Base-by-base conservation (phyloP, 2,329 filamentous ascomycete species). In the Furcasterigmium furcatum region DNA sequence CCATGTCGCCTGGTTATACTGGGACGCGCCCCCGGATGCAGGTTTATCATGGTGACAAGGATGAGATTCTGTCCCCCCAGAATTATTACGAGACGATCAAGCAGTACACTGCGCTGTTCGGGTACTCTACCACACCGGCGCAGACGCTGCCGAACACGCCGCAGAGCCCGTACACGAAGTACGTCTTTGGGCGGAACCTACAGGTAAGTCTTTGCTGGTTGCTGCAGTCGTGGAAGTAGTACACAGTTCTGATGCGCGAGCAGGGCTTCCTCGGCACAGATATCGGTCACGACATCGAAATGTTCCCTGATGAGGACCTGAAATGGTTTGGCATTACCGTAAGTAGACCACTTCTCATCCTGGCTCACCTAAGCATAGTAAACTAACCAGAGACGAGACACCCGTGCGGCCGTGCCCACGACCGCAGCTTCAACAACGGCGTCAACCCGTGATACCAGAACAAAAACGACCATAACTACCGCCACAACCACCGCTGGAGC, bases 71-170 rank as follows among this genome's bases (percentile, higher is more conserved):
- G 9, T 64, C 66, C 42, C 72, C 72, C 14, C 68, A 71, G 53
- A 82, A 82, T 60, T 80, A 77, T 57, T 57, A 74, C 29, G 79
- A 83, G 64, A 73, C 73, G 42, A 72, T 78, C 55, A 79, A 80
- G 65, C 67, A 79, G 62, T 79, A 76, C 74, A 68, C 73, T 0
- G 70, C 66, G n/a, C 69, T 80, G 2, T 70, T 77, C 43, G 72
- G 72, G 3, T 63, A 68, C 20, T 56, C 53, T 3, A 55, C 63
- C 38, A 59, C 58, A 9, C 58, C 67, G 2, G 56, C 55, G 4
- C 55, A 53, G 34, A 60, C 59, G 2, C 47, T 55, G 10, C 47
- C 57, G 13, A 65, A 70, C 46, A 58, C 44, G 6, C 70, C 68
- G 7, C 60, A 64, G 46, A 57, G 55, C 34, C 65, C 63, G n/a